Base-by-base conservation (phyloP, 345 rosid genomes). In the Eucalyptus microcorys region DNA sequence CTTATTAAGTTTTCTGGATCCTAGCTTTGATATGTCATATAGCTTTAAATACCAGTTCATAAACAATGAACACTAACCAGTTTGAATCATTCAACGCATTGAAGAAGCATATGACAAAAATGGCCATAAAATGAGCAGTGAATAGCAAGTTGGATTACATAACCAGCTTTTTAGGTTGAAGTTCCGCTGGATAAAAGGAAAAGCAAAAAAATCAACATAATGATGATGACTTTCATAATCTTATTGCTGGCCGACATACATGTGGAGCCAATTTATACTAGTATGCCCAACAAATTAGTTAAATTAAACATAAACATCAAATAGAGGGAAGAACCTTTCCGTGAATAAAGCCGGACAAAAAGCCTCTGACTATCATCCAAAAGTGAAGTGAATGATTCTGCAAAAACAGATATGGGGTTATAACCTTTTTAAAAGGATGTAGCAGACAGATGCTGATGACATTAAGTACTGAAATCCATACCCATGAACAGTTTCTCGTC, bases 311-410 rank as follows among this genome's bases (percentile, higher is more conserved):
- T 19, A 19, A 71, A 37, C 7, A 71, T 71, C 83, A 37, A 43
- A 34, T 88, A 47, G 81, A 49, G 89, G 88, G 24, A 49, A 88
- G 80, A 86, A 97, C 99, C 99, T 96, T 95, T 97, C 61, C 99
- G 94, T 48, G 93, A 90, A 92, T 96, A 96, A 90, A 97, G 98
- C 91, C 98, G 96, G 86, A 97, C 90, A 89, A 97, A 97, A 89
- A 97, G 95, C 93, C 98, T 94, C 89, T 96, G 99, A 92, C 98
- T 92, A 91, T 93, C 98, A 88, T 92, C 94, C 55, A 97, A 92
- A 59, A 96, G 95, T 45, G 93, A 87, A 50, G 89, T 86, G 90
- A 96, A 96, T 87, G 96, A 95, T 89, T 95, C 99, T 97, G 97
- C 86, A 71, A 91, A 91, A 40, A 76, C 83, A 76, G 50, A 91